Conservation (phyloP, 2,329 filamentous ascomycete genomes). For the Aspergillus caelatus region DNA sequence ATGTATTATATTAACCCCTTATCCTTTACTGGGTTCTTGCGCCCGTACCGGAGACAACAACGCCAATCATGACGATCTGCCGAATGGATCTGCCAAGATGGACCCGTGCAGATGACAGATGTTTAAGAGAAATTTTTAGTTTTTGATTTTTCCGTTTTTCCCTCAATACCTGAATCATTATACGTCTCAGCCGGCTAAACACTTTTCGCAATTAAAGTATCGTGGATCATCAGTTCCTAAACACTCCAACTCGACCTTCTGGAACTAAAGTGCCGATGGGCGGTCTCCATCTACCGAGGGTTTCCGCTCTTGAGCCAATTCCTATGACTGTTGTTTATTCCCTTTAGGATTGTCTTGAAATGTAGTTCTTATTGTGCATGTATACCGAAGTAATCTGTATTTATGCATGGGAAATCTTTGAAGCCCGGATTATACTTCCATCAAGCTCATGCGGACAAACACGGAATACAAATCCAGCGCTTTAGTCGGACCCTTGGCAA, state of each 20-base stretch:
- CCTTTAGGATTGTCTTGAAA: background rate
- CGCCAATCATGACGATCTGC: conserved; percentile 42
- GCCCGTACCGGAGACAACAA: conserved; percentile 19
- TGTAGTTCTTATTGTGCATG: background rate
- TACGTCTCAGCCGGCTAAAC: background rate
- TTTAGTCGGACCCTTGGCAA: background rate
- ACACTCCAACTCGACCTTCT: background rate
- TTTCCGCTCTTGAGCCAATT: background rate
- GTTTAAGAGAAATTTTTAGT: conserved; percentile 18
- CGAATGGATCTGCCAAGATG: conserved; percentile 39
- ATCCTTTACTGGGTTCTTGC: conserved; percentile 12
- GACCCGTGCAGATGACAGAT: conserved; percentile 40
- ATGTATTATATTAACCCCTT: background rate
- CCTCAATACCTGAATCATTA: background rate
- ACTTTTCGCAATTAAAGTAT: conserved; percentile 10
- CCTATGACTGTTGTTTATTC: background rate
- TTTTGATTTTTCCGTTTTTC: background rate
- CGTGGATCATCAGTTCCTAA: conserved; percentile 16
- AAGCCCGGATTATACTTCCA: background rate
- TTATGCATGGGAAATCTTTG: too few species aligned
- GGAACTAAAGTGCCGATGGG: conserved; percentile 2
- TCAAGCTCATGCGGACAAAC: background rate
- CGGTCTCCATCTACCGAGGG: conserved; percentile 3
- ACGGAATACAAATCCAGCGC: background rate
- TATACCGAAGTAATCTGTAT: too few species aligned